Evolutionary conservation across 441 rosid species (phyloP), one percentile per base, ranked within the genome.

Genomic region (Croton laevigatus): DNA sequence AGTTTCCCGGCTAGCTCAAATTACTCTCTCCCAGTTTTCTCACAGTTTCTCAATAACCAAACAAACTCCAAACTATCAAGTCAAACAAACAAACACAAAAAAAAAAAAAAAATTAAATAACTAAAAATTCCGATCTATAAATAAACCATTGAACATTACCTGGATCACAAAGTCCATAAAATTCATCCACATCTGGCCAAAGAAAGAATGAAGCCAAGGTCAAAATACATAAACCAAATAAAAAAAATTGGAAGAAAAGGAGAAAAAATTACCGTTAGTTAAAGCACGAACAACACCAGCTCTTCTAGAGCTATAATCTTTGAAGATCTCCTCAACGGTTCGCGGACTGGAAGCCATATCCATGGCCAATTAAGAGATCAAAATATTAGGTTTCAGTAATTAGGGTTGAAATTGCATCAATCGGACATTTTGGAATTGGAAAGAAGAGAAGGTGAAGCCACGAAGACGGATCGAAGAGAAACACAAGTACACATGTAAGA

Each of bases 311-410:
- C 69, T 80, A 73, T 71, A 88, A 80, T 92, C 98, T 64, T 86
- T 85, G 80, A 85, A 86, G 88, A 92, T 90, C 88, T 89, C 98
- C 81, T 92, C 96, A 6, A 90, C 91, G 36, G 93, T 83, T 46
- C 96, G 88, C 46, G 91, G 96, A 78, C 85, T 87, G 51, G 91
- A 59, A 57, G 78, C 70, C 78, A 70, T 75, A 55, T 75, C 72
- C 76, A 73, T 73, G 76, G 57, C 71, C 76, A 40, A 54, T 63
- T 23, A 10, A 34, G 7, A 64, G 63, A 63, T 63, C 44, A 40
- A 17, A 44, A 44, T 5, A 27, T 27, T 8, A 12, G 32, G 54
- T 40, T 20, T 22, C 38, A 55, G 22, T 0, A 12, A 3, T 3
- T 6, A 8, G 13, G 3, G 52, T 34, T 27, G 37, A 37, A 52